Evolutionary conservation across 1,139 yeast species (phyloP).

Genomic region (Wickerhamomyces sp.): DNA sequence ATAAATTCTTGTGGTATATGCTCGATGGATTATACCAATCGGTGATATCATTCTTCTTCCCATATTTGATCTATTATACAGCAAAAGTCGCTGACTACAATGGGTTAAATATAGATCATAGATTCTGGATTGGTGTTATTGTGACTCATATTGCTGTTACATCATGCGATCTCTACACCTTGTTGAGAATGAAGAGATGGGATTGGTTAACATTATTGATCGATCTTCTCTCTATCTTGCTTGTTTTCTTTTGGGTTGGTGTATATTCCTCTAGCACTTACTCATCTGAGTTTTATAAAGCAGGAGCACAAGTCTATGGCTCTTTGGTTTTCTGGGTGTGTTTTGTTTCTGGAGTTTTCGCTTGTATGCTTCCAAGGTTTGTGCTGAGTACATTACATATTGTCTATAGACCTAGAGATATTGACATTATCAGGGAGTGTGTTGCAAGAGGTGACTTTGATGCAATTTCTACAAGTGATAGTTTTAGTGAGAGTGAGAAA

Average conservation of each 20-base stretch:
- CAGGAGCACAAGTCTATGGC: slow-evolving; percentile 73
- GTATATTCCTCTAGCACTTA: slow-evolving; percentile 64
- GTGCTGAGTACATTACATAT: slow-evolving; percentile 58
- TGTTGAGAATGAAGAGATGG: slow-evolving; percentile 88
- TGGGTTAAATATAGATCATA: slow-evolving; percentile 73
- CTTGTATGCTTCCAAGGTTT: slow-evolving; percentile 76
- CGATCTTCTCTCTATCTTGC: slow-evolving; percentile 58
- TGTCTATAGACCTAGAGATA: slow-evolving; percentile 67
- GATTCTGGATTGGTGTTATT: slow-evolving; percentile 80
- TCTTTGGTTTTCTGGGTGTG: slow-evolving; percentile 79
- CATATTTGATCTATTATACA: slow-evolving; percentile 60
- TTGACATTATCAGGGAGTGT: slow-evolving; percentile 83
- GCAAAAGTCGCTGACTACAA: slow-evolving; percentile 52
- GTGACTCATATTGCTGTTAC: slow-evolving; percentile 77
- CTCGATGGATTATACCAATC: slow-evolving; percentile 88
- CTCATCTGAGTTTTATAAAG: slow-evolving; percentile 70
- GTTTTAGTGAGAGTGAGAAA: slow-evolving; percentile 8
- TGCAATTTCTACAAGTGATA: slow-evolving; percentile 48
- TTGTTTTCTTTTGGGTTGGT: slow-evolving; percentile 86
- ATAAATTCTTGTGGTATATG: slow-evolving; percentile 82
- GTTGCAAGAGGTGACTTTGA: slow-evolving; percentile 52
- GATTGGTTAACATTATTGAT: slow-evolving; percentile 79
- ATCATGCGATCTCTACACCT: slow-evolving; percentile 75
- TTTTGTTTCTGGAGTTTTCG: slow-evolving; percentile 61
- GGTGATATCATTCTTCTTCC: slow-evolving; percentile 78